A percentile compares a stretch with the other conserved stretches of the same genome.
Evolutionary conservation across 306 rosid genomes (phyloP).

Genomic region (Oxytropis ochrocephala): DNA sequence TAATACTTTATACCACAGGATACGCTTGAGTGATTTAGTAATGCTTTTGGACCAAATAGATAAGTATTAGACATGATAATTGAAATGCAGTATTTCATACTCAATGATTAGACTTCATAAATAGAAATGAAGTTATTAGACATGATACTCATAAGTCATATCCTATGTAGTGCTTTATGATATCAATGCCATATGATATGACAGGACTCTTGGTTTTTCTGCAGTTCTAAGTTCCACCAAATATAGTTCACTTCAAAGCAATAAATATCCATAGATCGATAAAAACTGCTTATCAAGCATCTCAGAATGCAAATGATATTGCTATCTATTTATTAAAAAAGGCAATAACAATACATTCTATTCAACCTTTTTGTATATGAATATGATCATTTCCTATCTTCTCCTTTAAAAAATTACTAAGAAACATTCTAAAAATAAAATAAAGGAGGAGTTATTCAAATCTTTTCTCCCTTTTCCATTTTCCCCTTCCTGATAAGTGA

Average conservation of each 20-base stretch:
- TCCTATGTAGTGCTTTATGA: background rate
- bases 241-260: background rate
- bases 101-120: background rate
- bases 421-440: background rate
- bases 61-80: background rate
- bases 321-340: background rate
- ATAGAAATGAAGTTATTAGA: background rate
- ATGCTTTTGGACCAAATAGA: background rate
- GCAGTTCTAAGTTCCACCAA: background rate
- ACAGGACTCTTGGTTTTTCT: background rate
- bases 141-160: background rate
- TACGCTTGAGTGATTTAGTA: background rate
- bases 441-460: background rate
- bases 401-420: background rate
- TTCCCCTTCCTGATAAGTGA: background rate
- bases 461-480: background rate
- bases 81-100: background rate
- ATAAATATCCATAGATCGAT: background rate
- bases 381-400: background rate
- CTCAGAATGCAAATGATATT: background rate
- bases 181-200: background rate
- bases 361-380: background rate
- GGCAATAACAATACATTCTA: background rate
- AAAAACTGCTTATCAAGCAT: slow-evolving; percentile 4
- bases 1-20: background rate